Conservation (phyloP, 208 protist species). For the Sergeia podlipaevii region DNA sequence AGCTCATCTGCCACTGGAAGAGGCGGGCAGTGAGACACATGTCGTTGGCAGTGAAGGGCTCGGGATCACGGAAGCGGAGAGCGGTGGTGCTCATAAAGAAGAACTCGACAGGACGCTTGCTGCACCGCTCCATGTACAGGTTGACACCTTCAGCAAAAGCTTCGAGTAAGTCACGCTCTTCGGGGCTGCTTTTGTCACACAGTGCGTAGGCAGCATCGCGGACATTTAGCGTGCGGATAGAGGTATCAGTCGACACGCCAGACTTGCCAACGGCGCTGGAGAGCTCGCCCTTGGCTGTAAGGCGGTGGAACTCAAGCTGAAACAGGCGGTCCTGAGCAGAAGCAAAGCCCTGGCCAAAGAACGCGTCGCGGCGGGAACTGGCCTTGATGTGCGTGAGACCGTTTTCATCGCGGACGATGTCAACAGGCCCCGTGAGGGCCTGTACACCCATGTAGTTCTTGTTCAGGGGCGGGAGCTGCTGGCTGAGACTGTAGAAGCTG, state of each 20-base stretch:
- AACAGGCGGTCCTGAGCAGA: slow-evolving; percentile 63
- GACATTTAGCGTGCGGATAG: slow-evolving; percentile 45
- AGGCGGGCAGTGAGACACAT: slow-evolving; percentile 42
- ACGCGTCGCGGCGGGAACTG: slow-evolving; percentile 44
- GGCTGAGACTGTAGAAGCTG: slow-evolving; percentile 42
- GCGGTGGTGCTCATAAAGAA: slow-evolving; percentile 38
- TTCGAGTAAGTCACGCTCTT: slow-evolving; percentile 20
- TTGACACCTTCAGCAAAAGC: slow-evolving; percentile 58
- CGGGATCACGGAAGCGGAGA: slow-evolving; percentile 41
- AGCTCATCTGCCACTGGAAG: slow-evolving; percentile 52
- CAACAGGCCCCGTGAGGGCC: slow-evolving; percentile 31
- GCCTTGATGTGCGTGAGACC: slow-evolving; percentile 48
- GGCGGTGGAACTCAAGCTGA: slow-evolving; percentile 59
- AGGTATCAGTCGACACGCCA: slow-evolving; percentile 24
- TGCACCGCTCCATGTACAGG: slow-evolving; percentile 31
- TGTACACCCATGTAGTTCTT: slow-evolving; percentile 42
- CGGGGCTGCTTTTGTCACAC: slow-evolving; percentile 19
- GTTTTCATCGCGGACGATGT: slow-evolving; percentile 40
- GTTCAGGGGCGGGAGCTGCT: slow-evolving; percentile 35
- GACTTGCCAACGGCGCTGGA: slow-evolving; percentile 25
- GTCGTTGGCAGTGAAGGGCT: slow-evolving; percentile 29
- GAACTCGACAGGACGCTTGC: slow-evolving; percentile 56
- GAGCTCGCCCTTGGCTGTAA: slow-evolving; percentile 27
- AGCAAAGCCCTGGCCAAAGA: slow-evolving; percentile 60
- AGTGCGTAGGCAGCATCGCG: slow-evolving; percentile 27